These are phyloP conservation scores for Hymenochaete sp. DNA, from an alignment of 1,284 basidiomycete species.

Conservation along the genomic window DNA sequence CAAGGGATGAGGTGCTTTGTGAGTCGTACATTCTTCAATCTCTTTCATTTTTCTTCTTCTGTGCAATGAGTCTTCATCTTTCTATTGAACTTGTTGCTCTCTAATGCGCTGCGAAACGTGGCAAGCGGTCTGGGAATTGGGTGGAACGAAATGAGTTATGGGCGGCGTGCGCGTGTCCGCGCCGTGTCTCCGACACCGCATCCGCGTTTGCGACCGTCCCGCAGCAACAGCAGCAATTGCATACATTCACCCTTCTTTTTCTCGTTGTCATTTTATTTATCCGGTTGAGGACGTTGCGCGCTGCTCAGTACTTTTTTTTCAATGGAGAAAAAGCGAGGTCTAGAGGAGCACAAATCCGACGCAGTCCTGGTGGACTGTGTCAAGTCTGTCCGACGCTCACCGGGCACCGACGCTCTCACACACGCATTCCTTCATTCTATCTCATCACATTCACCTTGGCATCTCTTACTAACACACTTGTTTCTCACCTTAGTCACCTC, in stretches of 20 bases:
- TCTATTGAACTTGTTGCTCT: background rate
- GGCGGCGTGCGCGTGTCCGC: background rate
- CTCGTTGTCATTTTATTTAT: background rate
- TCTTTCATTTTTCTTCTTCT: too few relatives aligned
- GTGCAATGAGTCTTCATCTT: too few relatives aligned
- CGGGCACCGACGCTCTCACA: background rate
- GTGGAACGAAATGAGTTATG: background rate
- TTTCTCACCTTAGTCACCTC: constrained; percentile 53
- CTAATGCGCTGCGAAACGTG: background rate
- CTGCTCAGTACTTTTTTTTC: background rate
- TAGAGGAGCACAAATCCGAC: background rate
- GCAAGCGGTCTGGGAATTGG: background rate
- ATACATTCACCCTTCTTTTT: too few relatives aligned
- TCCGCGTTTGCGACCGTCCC: too few relatives aligned
- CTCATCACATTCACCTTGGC: background rate
- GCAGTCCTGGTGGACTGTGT: background rate
- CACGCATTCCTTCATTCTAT: background rate
- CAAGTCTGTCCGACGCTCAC: background rate
- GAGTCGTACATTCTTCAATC: too few relatives aligned
- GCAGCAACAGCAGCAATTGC: background rate
- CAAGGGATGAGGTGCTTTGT: constrained; percentile 13
- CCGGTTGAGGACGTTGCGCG: background rate
- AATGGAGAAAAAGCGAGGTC: background rate
- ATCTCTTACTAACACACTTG: background rate
- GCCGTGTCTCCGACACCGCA: background rate